phyloP scores from a whole-genome alignment of 805 yeast species.

The Candida pseudoglaebosa region DNA sequence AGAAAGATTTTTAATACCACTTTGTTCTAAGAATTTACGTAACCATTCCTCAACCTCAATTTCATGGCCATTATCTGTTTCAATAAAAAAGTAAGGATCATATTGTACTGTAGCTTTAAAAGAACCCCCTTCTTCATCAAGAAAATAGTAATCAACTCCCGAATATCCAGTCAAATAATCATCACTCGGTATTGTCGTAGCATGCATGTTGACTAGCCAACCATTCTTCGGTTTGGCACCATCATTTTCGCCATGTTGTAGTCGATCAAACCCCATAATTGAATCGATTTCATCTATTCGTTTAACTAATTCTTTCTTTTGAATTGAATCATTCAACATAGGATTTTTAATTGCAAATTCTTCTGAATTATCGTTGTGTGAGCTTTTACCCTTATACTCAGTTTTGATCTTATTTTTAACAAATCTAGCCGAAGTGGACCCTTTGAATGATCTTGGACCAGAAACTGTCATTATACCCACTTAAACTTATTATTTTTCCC shows the following conservation, averaged over 20 bases:
- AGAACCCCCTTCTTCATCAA: constrained; percentile 95
- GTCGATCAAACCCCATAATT: constrained; percentile 84
- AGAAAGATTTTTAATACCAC: constrained; percentile 49
- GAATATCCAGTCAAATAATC: constrained; percentile 65
- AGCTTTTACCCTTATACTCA: constrained; percentile 15
- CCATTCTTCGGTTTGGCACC: constrained; percentile 56
- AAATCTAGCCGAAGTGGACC: constrained; percentile 51
- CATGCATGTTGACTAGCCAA: constrained; percentile 94
- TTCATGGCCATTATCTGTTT: constrained; percentile 57
- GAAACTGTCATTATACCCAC: constrained; percentile 2
- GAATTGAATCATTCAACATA: constrained; percentile 34
- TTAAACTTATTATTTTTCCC: no score
- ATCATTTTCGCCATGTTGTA: constrained; percentile 62
- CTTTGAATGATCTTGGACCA: constrained; percentile 26
- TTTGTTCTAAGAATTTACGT: constrained; percentile 60
- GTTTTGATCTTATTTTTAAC: constrained; percentile 38
- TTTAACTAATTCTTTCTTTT: constrained; percentile 50
- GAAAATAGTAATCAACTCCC: constrained; percentile 90
- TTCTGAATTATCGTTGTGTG: constrained; percentile 7
- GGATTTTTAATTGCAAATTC: constrained; percentile 26
- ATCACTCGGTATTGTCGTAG: constrained; percentile 64
- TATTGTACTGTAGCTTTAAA: constrained; percentile 81
- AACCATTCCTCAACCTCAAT: constrained; percentile 83
- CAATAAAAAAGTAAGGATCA: constrained; percentile 83
- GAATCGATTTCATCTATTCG: constrained; percentile 69